Evolutionary conservation across 1,284 basidiomycete species (phyloP).

Genomic region (Earliella scabrosa): DNA sequence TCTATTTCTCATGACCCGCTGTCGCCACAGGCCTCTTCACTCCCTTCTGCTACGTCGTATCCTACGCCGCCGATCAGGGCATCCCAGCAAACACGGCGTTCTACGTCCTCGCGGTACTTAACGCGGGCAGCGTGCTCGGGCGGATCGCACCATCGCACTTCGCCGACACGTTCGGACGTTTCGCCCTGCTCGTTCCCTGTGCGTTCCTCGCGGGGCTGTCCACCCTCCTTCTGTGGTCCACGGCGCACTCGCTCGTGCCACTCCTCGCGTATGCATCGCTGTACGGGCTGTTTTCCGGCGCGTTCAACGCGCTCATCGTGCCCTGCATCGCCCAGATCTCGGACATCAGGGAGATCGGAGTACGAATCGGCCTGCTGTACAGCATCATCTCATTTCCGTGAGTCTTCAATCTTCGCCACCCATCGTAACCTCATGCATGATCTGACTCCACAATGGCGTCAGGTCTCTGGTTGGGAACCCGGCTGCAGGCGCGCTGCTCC

Average conservation of each 20-base stretch:
- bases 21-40: conserved; percentile 56
- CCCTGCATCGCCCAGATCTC: conserved; percentile 44
- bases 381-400: conserved; percentile 68
- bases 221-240: conserved; percentile 61
- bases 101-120: conserved; percentile 63
- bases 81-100: conserved; percentile 35
- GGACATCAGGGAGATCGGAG: conserved; percentile 57
- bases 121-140: conserved; percentile 62
- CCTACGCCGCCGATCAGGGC: conserved; percentile 26
- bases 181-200: conserved; percentile 62
- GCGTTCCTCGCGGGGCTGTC: conserved; percentile 62
- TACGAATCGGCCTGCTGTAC: conserved; percentile 63
- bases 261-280: conserved; percentile 56
- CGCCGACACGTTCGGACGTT: conserved; percentile 61
- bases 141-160: conserved; percentile 64
- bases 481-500: conserved; percentile 57
- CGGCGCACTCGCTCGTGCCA: conserved; percentile 35
- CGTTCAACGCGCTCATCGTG: conserved; percentile 39
- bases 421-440: too few species aligned
- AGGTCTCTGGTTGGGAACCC: conserved; percentile 67
- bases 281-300: conserved; percentile 51
- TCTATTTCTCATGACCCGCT: too few species aligned
- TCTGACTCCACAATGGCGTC: not conserved
- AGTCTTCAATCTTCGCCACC: conserved; percentile 35
- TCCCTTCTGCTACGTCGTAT: conserved; percentile 45